Evolutionary conservation across 2,329 filamentous ascomycete genomes (phyloP).

Genomic region (Keithomyces neogunnii): DNA sequence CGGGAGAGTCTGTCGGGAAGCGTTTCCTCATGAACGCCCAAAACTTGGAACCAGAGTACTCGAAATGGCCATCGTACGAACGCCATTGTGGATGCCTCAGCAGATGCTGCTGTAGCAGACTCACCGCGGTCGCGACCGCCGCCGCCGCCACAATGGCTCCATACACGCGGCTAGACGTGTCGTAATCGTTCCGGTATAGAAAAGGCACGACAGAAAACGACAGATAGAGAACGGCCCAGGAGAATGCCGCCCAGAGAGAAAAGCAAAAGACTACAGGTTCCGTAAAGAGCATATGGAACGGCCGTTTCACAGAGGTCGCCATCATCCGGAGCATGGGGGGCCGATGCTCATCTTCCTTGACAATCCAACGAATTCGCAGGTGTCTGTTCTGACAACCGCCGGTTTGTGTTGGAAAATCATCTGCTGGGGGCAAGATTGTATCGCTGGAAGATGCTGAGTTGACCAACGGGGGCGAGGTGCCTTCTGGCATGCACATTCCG

Average conservation of each 20-base stretch:
- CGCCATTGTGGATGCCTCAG: constrained; percentile 37
- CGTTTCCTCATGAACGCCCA: constrained; percentile 37
- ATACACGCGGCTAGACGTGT: constrained; percentile 63
- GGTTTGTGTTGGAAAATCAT: neutral
- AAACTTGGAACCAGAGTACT: constrained; percentile 22
- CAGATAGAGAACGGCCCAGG: constrained; percentile 82
- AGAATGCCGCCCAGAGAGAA: constrained; percentile 81
- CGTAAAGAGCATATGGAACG: constrained; percentile 68
- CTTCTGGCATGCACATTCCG: constrained; percentile 32
- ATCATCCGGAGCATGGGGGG: constrained; percentile 62
- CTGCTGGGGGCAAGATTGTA: neutral
- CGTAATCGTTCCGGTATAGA: constrained; percentile 62
- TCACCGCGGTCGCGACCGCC: constrained; percentile 56
- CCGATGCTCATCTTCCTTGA: constrained; percentile 69
- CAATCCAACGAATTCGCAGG: constrained; percentile 66
- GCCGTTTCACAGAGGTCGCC: constrained; percentile 62
- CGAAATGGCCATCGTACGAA: constrained; percentile 10
- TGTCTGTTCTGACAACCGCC: constrained; percentile 6
- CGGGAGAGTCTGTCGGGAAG: constrained; percentile 51
- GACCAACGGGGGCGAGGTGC: constrained; percentile 3
- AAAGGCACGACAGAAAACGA: constrained; percentile 75
- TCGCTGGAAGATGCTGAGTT: constrained; percentile 13
- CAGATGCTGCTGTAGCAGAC: constrained; percentile 64
- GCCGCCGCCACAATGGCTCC: constrained; percentile 60
- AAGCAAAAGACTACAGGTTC: constrained; percentile 80